Base-by-base conservation (phyloP, 805 yeast species). In the Yarrowia sp. region DNA sequence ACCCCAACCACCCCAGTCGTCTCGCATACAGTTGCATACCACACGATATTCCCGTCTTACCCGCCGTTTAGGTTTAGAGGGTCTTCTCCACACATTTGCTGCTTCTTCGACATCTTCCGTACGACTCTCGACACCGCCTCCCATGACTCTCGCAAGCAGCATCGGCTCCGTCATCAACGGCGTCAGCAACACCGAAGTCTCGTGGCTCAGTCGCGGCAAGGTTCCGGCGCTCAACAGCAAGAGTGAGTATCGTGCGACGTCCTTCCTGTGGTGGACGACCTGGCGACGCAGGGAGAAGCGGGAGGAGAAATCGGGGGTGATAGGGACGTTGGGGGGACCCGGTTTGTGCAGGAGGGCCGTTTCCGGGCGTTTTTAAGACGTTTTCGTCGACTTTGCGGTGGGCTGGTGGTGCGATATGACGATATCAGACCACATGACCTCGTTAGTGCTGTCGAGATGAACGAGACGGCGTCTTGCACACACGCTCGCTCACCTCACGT, bases 141-240 rank as follows among this genome's bases (percentile, higher is more conserved):
- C 38, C 13, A 47, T 51, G 58, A 51, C 58, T 33, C 41, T 51
- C 18, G 58, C 58, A 7, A 51, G 58, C 58, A 51, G 58, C 36
- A 51, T 51, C 42, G 58, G 58, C 32, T 51, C 58, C 58, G 61
- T 55, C 47, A 55, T 39, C 46, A 55, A 58, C 42, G 62, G 62
- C 24, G 62, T 58, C 53, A 33, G 44, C 51, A 58, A 58, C 33
- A 58, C 62, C 22, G 62, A 58, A 18, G 53, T 58, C 24, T 41
- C 51, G 27, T 58, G 62, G 62, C 39, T 58, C 33, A 33, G 44
- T 41, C 51, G 53, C 18, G 62, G 62, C 42, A 58, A 58, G 33
- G 62, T 58, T 2, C 62, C 53, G 22, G 51, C 62, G 14, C 6
- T 58, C 33, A 42, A 41, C 47, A 55, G 47, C 29, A 55, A 55